phyloP scores from a whole-genome alignment of 2,329 filamentous ascomycete species.

The Elsinoe ampelina region DNA sequence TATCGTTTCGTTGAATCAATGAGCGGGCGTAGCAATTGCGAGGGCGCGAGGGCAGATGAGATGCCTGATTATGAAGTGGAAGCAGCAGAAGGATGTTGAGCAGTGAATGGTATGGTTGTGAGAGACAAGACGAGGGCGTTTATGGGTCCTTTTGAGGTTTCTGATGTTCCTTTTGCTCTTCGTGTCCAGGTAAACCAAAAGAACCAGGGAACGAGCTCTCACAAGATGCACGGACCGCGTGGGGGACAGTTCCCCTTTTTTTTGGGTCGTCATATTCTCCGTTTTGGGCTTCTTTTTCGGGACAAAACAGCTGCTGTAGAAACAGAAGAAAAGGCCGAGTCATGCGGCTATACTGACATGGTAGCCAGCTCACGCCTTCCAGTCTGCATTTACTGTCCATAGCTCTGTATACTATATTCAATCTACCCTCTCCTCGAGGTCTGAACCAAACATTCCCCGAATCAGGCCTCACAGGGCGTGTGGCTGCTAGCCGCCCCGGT shows the following conservation, averaged over 20 bases:
- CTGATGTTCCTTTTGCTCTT: background rate
- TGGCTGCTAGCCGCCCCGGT: slow-evolving; percentile 9
- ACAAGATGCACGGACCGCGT: background rate
- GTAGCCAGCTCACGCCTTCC: no score
- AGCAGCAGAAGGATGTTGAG: background rate
- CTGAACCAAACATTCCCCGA: background rate
- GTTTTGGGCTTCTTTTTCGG: background rate
- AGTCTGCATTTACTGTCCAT: no score
- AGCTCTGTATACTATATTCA: no score
- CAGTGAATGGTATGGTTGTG: background rate
- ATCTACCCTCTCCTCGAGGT: no score
- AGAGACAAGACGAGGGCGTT: background rate
- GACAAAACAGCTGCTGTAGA: background rate
- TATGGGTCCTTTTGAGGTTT: background rate
- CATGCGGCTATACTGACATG: no score
- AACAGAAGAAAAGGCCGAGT: no score
- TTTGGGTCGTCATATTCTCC: slow-evolving; percentile 1
- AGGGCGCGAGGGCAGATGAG: background rate
- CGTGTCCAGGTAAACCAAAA: background rate
- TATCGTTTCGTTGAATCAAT: slow-evolving; percentile 11
- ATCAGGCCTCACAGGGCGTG: slow-evolving; percentile 1
- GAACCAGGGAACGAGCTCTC: slow-evolving; percentile 7
- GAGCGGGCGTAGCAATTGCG: slow-evolving; percentile 6
- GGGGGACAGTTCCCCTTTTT: background rate
- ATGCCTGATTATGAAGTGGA: slow-evolving; percentile 1